Conservation (phyloP, 345 rosid species). For the Cardamine resedifolia region DNA sequence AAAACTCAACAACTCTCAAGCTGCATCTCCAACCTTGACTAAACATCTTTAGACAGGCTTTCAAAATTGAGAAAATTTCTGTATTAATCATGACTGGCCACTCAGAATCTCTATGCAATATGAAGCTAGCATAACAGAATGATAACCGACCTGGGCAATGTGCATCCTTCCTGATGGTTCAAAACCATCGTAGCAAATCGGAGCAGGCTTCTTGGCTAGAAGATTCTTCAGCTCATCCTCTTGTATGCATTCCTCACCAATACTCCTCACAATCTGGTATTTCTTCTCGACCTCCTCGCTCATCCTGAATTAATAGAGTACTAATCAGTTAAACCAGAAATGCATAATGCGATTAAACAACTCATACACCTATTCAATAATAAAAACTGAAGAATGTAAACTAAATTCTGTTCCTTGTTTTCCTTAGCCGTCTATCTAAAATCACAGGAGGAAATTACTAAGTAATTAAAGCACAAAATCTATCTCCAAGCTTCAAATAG, state of each 20-base stretch:
- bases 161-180: constrained; percentile 98
- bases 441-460: not conserved
- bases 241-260: constrained; percentile 85
- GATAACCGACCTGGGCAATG: constrained; percentile 69
- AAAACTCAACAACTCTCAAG: not conserved
- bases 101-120: not conserved
- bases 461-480: not conserved
- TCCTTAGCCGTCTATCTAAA: not conserved
- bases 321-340: not conserved
- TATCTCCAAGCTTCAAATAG: not conserved
- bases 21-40: not conserved
- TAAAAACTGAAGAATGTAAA: not conserved
- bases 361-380: not conserved
- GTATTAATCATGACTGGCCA: not conserved
- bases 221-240: constrained; percentile 78
- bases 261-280: constrained; percentile 65
- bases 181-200: constrained; percentile 91
- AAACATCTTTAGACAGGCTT: not conserved
- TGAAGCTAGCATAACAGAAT: not conserved
- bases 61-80: not conserved
- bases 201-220: constrained; percentile 67
- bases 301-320: constrained; percentile 41
- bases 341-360: not conserved
- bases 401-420: not conserved
- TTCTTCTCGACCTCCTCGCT: constrained; percentile 60